Conservation (phyloP, 306 rosid species). For the Comarum palustre region DNA sequence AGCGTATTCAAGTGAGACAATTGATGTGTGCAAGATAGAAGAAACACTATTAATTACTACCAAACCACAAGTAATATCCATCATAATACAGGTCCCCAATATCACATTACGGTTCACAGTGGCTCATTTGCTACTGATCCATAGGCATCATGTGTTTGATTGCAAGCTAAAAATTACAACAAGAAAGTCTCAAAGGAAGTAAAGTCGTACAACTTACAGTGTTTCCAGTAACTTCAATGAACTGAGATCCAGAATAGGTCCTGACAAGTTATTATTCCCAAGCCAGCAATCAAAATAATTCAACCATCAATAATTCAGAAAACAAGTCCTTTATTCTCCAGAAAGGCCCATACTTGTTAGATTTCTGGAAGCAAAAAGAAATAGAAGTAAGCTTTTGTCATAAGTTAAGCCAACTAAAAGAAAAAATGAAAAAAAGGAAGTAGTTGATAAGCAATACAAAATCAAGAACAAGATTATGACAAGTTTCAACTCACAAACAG, state of each 20-base stretch:
- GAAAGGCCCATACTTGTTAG: conserved; percentile 77
- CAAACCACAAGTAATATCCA: conserved; percentile 8
- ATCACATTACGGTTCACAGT: not conserved
- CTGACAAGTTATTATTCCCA: conserved; percentile 72
- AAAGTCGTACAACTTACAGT: conserved; percentile 55
- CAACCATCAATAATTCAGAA: conserved; percentile 27
- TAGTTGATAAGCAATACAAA: conserved; percentile 15
- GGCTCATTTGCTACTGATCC: not conserved
- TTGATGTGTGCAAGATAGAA: conserved; percentile 6
- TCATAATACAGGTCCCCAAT: conserved; percentile 4
- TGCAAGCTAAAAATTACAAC: conserved; percentile 15
- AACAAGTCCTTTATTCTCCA: conserved; percentile 28
- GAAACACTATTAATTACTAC: conserved; percentile 5
- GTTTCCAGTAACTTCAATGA: conserved; percentile 55
- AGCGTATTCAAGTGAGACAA: conserved; percentile 22
- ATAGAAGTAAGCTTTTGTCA: conserved; percentile 26
- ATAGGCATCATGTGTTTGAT: conserved; percentile 8
- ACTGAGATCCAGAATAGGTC: conserved; percentile 75
- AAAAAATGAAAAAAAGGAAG: not conserved
- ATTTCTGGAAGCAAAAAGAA: conserved; percentile 57
- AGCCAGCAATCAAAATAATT: conserved; percentile 60
- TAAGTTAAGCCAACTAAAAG: not conserved
- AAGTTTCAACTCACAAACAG: conserved; percentile 59
- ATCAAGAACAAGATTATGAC: conserved; percentile 14
- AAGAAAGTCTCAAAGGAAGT: not conserved